Percentiles rank a stretch among this genome's conserved stretches.
These are phyloP conservation scores for Nannochloris sp. DNA, from an alignment of 139 green algal species.

Conservation along the genomic window DNA sequence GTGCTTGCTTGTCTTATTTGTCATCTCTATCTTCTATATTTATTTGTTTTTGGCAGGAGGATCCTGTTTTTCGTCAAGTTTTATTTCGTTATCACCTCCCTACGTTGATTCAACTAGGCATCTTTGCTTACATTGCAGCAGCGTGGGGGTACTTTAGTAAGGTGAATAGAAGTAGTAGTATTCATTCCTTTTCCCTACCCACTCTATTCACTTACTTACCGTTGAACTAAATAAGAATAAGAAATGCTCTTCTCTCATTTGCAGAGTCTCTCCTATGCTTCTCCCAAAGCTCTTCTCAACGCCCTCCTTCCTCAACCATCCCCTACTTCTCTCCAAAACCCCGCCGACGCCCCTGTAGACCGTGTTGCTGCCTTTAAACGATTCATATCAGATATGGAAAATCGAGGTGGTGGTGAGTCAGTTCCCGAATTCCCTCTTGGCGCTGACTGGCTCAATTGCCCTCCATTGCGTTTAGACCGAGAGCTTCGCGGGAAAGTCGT, in stretches of 20 bases:
- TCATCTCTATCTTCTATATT: too few species aligned
- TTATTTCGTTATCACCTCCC: constrained; percentile 28
- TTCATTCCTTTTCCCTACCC: too few species aligned
- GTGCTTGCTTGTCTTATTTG: too few species aligned
- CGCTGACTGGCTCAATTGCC: constrained; percentile 53
- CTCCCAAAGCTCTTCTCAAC: constrained; percentile 55
- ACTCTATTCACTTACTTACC: too few species aligned
- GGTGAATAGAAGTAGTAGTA: too few species aligned
- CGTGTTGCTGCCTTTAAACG: constrained; percentile 53
- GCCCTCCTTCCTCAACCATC: constrained; percentile 34
- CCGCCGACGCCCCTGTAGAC: neutral
- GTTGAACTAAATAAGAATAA: too few species aligned
- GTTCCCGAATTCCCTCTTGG: constrained; percentile 60
- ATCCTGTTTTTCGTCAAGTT: constrained; percentile 9
- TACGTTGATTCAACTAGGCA: constrained; percentile 33
- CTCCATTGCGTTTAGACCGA: constrained; percentile 30
- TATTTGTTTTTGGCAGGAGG: constrained; percentile 3
- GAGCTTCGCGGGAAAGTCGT: constrained; percentile 58
- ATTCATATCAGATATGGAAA: constrained; percentile 59
- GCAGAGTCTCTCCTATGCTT: constrained; percentile 49
- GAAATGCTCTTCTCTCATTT: neutral
- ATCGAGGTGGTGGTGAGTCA: constrained; percentile 30
- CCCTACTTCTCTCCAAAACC: neutral
- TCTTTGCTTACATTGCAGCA: constrained; percentile 30
- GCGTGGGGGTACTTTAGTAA: constrained; percentile 31